Conservation (phyloP, 768 basidiomycete genomes). For the Lactarius deliciosus region DNA sequence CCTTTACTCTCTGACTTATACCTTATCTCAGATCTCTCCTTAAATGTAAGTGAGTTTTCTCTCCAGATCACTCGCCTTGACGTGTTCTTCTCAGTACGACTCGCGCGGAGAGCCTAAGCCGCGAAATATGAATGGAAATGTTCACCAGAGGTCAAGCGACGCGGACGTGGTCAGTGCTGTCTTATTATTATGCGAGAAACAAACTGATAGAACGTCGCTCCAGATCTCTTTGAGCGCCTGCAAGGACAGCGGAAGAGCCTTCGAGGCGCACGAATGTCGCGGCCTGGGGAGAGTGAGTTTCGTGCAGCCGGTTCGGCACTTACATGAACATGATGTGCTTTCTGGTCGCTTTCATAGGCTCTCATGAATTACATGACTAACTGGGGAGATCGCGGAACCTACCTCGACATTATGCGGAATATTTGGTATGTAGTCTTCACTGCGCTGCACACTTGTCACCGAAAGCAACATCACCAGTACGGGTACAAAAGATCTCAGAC, state of each 20-base stretch:
- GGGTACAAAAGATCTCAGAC: not conserved
- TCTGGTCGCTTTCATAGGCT: not conserved
- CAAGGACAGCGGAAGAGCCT: not conserved
- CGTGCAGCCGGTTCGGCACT: not conserved
- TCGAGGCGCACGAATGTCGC: not conserved
- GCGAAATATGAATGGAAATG: too few relatives aligned
- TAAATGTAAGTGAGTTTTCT: not conserved
- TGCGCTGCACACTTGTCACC: not conserved
- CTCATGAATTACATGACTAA: not conserved
- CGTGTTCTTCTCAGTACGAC: conserved; percentile 3
- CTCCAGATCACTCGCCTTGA: not conserved
- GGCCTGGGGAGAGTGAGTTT: conserved; percentile 1
- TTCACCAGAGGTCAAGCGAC: not conserved
- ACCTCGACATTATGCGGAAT: not conserved
- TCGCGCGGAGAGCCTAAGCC: not conserved
- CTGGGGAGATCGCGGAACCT: not conserved
- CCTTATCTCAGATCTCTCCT: conserved; percentile 9
- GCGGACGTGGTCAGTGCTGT: conserved; percentile 3
- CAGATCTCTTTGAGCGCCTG: conserved; percentile 13
- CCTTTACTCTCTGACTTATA: not conserved
- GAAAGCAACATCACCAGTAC: not conserved
- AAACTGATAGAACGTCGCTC: not conserved
- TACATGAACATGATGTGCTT: not conserved
- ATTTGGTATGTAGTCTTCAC: not conserved
- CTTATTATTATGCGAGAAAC: not conserved